Conservation (phyloP, 768 basidiomycete genomes). For the Phallus indusiatus region DNA sequence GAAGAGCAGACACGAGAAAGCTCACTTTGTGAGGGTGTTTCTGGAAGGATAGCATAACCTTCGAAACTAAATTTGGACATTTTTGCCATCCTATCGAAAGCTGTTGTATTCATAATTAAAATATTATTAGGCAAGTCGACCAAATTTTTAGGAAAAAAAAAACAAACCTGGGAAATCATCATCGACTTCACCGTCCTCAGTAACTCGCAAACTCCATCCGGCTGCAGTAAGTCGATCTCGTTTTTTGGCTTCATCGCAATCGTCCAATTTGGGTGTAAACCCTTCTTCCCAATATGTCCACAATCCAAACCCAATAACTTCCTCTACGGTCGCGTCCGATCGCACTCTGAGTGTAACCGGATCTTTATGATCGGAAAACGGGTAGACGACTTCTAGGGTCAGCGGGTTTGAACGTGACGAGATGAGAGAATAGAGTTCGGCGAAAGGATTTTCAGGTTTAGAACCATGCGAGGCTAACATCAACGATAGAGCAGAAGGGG, state of each 20-base stretch:
- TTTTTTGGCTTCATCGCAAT: constrained; percentile 60
- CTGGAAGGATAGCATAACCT: constrained; percentile 75
- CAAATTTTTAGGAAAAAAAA: too few relatives aligned
- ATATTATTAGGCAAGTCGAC: too few relatives aligned
- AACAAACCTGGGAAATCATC: constrained; percentile 93
- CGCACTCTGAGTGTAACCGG: constrained; percentile 68
- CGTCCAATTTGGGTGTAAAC: constrained; percentile 68
- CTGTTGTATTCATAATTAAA: constrained; percentile 33
- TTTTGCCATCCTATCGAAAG: constrained; percentile 80
- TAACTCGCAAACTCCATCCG: constrained; percentile 89
- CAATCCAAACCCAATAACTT: constrained; percentile 87
- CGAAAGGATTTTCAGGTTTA: constrained; percentile 71
- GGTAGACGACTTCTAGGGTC: constrained; percentile 75
- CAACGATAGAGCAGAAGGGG: constrained; percentile 56
- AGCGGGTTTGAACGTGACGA: constrained; percentile 60
- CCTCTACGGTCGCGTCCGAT: constrained; percentile 87
- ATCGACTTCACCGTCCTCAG: constrained; percentile 97
- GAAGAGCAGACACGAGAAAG: constrained; percentile 1
- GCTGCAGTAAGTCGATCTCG: constrained; percentile 56
- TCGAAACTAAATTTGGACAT: constrained; percentile 84
- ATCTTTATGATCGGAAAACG: constrained; percentile 52
- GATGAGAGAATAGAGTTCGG: constrained; percentile 77
- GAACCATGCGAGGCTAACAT: constrained; percentile 62
- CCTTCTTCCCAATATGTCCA: constrained; percentile 92
- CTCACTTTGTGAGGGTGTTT: constrained; percentile 64